These are phyloP conservation scores for Pezicula carpinea DNA, from an alignment of 2,329 filamentous ascomycete species.

Conservation along the genomic window DNA sequence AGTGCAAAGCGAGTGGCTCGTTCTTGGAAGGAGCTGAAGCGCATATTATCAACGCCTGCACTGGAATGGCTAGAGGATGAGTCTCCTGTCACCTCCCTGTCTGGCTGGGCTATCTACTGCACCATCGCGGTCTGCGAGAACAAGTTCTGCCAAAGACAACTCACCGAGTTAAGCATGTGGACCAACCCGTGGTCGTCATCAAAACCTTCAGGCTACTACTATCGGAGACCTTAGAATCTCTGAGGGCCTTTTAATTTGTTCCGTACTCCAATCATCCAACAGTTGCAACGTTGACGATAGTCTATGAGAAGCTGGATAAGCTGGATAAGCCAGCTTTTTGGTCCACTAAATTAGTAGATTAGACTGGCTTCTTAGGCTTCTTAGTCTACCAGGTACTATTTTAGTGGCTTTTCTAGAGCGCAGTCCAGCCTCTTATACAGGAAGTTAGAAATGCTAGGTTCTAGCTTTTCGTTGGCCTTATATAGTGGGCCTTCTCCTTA, in stretches of 20 bases:
- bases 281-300: not conserved
- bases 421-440: too few relatives aligned
- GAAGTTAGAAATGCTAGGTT: not conserved
- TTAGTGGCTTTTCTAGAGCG: too few relatives aligned
- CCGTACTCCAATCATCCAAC: slow-evolving; percentile 4
- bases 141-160: not conserved
- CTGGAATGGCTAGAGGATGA: not conserved
- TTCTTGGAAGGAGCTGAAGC: too few relatives aligned
- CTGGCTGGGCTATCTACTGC: slow-evolving; percentile 3
- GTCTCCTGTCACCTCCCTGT: not conserved
- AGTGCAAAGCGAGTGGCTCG: too few relatives aligned
- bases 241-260: not conserved
- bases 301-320: too few relatives aligned
- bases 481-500: too few relatives aligned
- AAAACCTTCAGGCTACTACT: not conserved
- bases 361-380: too few relatives aligned
- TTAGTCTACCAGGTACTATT: too few relatives aligned
- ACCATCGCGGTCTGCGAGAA: slow-evolving; percentile 5
- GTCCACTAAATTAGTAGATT: too few relatives aligned
- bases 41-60: too few relatives aligned
- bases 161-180: not conserved
- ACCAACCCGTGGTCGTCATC: slow-evolving; percentile 2
- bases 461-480: too few relatives aligned
- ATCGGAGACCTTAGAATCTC: not conserved
- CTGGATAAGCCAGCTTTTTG: too few relatives aligned